A percentile compares a stretch with the other conserved stretches of the same genome.
phyloP scores from a whole-genome alignment of 257 asterid genomes.

The Solanum chaucha region DNA sequence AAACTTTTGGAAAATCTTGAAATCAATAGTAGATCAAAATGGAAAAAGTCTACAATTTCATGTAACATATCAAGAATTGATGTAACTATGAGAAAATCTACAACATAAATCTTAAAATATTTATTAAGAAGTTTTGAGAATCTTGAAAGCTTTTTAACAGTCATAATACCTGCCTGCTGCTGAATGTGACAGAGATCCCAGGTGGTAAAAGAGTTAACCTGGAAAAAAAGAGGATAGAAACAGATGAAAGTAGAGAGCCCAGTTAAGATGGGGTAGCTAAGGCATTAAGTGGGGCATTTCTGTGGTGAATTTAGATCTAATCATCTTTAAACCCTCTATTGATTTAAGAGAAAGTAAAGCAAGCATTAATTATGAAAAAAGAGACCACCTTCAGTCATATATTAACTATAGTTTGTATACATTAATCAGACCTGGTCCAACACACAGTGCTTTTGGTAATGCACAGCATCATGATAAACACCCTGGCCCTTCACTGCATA shows the following conservation, averaged over 20 bases:
- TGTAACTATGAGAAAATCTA: neutral
- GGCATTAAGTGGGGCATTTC: constrained; percentile 3
- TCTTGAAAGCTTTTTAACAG: neutral
- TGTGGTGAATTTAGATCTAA: neutral
- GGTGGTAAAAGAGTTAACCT: neutral
- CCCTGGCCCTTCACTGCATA: constrained; percentile 23
- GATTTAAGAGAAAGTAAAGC: constrained; percentile 51
- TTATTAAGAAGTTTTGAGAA: neutral
- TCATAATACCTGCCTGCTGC: neutral
- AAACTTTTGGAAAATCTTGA: neutral
- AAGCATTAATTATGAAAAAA: constrained; percentile 21
- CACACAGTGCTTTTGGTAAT: constrained; percentile 36
- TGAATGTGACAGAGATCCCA: neutral
- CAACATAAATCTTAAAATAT: neutral
- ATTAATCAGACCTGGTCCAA: constrained; percentile 9
- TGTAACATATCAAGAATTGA: neutral
- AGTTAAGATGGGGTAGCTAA: neutral
- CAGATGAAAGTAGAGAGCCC: neutral
- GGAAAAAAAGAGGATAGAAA: neutral
- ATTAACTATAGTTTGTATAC: constrained; percentile 1
- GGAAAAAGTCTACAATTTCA: neutral
- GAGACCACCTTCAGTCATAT: constrained; percentile 5
- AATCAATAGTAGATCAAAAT: neutral
- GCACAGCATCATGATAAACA: constrained; percentile 53
- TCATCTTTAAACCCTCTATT: constrained; percentile 14